Evolutionary conservation across 192 early-diverging fungal species (phyloP), one percentile per base, ranked within the genome.

Genomic region (Coemansia erecta): DNA sequence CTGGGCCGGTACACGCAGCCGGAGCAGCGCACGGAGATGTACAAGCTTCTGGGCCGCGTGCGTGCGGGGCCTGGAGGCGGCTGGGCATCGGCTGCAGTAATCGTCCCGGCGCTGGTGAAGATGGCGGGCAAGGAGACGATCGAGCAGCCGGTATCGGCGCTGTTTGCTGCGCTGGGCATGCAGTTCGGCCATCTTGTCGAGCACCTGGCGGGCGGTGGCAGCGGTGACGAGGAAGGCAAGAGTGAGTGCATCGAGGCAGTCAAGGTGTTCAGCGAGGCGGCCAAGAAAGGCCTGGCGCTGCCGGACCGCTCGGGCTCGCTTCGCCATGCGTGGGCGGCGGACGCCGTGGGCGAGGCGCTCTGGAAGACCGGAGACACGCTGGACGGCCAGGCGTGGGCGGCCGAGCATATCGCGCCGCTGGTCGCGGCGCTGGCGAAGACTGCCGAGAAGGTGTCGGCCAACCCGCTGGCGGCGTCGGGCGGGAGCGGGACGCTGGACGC

Each of bases 71-170:
- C 56, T 39, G 59, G 53, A 42, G 52, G 72, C 66, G 56, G 73
- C 62, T 58, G 70, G 66, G 60, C 66, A 5, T 68, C 61, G 8
- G 63, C 75, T 11, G 70, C 53, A 18, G 75, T 79, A 40, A 77
- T 87, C n/a, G 47, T 90, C 17, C 68, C 86, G n/a, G 82, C 76
- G 7, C 70, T 87, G 64, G 73, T 86, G 5, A 76, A 84, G n/a
- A 86, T 94, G 72, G 61, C 83, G 10, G 61, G 70, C 21, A 94
- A 93, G 70, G 94, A 96, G 67, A 82, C 85, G 12, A 86, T 89
- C 48, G 94, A 94, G 52, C 64, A 68, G 15, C 85, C 84, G n/a
- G 78, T 89, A 10, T 47, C 70, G 2, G 72, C 82, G 52, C 80
- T 86, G 46, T 85, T 93, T 22, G 58, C 82, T 17, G 85, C 86